phyloP scores from a whole-genome alignment of 306 rosid genomes.

The Vigna hirtella region DNA sequence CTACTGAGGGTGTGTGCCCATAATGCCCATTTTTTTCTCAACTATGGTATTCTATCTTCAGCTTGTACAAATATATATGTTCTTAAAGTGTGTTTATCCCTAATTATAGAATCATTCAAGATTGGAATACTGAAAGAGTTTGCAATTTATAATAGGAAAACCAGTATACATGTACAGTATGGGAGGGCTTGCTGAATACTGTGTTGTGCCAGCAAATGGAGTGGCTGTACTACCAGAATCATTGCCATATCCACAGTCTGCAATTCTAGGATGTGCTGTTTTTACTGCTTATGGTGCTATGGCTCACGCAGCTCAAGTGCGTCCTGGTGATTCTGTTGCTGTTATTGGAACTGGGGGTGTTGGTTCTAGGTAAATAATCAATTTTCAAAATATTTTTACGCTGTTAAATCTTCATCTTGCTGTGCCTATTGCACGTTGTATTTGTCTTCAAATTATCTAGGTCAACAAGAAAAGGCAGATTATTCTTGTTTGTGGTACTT shows the following conservation, averaged over 20 bases:
- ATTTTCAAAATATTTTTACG: background rate
- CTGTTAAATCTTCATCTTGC: conserved; percentile 29
- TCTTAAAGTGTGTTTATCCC: conserved; percentile 35
- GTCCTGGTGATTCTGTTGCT: conserved; percentile 93
- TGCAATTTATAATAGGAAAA: conserved; percentile 68
- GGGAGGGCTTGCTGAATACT: conserved; percentile 99
- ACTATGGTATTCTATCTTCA: conserved; percentile 25
- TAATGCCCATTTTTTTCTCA: background rate
- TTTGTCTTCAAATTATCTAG: conserved; percentile 15
- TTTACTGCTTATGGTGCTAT: conserved; percentile 98
- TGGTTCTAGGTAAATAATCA: conserved; percentile 78
- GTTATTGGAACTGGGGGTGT: conserved; percentile 95
- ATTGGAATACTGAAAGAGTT: conserved; percentile 41
- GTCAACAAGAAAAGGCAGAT: conserved; percentile 18
- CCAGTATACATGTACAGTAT: conserved; percentile 91
- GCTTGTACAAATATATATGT: conserved; percentile 16
- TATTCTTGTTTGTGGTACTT: background rate
- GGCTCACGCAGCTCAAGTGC: conserved; percentile 97
- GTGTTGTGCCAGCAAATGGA: conserved; percentile 93
- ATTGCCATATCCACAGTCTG: conserved; percentile 86
- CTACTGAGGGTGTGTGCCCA: background rate
- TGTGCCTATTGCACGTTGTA: background rate
- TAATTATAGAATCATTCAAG: conserved; percentile 4
- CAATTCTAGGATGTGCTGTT: conserved; percentile 96
- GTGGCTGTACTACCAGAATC: conserved; percentile 72